Percentiles rank a stretch among this genome's conserved stretches.
Conservation (phyloP, 805 yeast species). For the Cyberlindnera galapagoensis region DNA sequence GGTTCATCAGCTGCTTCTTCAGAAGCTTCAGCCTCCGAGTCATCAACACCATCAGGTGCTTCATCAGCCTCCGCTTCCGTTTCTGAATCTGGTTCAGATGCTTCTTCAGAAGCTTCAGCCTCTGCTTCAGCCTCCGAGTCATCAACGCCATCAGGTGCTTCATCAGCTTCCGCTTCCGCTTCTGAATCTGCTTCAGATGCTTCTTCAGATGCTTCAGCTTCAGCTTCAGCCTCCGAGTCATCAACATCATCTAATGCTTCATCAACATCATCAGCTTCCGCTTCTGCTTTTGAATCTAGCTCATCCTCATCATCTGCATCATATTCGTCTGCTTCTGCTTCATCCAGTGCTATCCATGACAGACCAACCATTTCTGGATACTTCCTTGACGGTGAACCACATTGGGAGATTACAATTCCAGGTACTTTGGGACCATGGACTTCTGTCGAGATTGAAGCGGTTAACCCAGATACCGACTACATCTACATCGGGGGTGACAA, state of each 20-base stretch:
- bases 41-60: too few relatives aligned
- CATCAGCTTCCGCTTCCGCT: too few relatives aligned
- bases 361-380: conserved; percentile 17
- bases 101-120: too few relatives aligned
- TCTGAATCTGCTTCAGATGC: background rate
- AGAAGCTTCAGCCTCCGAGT: too few relatives aligned
- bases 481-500: conserved; percentile 8
- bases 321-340: conserved; percentile 8
- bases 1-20: too few relatives aligned
- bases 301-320: conserved; percentile 5
- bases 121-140: too few relatives aligned
- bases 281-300: background rate
- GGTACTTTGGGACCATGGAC: conserved; percentile 16
- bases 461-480: conserved; percentile 11
- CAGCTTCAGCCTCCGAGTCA: too few relatives aligned
- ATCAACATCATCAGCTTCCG: too few relatives aligned
- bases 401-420: conserved; percentile 16
- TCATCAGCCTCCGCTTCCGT: too few relatives aligned
- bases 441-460: conserved; percentile 9
- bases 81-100: too few relatives aligned
- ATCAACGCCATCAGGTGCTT: too few relatives aligned
- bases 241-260: too few relatives aligned
- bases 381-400: conserved; percentile 17
- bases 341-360: conserved; percentile 9
- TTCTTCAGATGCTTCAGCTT: background rate